These are phyloP conservation scores for Chlorella sp. DNA, from an alignment of 139 green algal species.

Conservation along the genomic window DNA sequence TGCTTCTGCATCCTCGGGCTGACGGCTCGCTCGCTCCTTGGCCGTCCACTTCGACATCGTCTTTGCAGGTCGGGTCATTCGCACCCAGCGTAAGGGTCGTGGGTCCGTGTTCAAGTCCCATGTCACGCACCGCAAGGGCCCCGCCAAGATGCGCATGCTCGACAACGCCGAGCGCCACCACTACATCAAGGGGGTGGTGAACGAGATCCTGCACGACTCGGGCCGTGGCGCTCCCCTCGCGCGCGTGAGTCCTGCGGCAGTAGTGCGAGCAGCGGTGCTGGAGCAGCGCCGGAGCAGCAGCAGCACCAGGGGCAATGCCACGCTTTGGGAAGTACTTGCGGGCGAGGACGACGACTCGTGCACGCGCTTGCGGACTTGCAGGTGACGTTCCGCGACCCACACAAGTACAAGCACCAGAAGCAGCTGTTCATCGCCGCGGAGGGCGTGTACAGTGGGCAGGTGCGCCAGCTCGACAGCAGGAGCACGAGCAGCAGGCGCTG, in stretches of 20 bases:
- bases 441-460: constrained; percentile 95
- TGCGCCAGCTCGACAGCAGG: constrained; percentile 11
- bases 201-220: constrained; percentile 96
- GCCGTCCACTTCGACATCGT: no score
- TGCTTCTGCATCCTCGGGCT: no score
- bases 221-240: constrained; percentile 94
- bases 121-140: constrained; percentile 92
- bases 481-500: background rate
- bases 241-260: constrained; percentile 47
- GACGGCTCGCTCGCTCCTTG: no score
- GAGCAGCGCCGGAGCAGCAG: background rate
- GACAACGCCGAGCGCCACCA: constrained; percentile 85
- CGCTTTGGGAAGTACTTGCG: background rate
- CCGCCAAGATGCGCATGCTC: constrained; percentile 82
- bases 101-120: constrained; percentile 95
- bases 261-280: background rate
- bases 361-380: constrained; percentile 41
- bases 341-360: no score
- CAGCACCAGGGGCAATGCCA: background rate
- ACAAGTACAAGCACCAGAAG: constrained; percentile 93
- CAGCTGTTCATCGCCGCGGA: constrained; percentile 93
- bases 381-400: constrained; percentile 91
- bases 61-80: constrained; percentile 97
- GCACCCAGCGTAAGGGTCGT: constrained; percentile 95
- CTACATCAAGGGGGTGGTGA: constrained; percentile 95